Conservation (phyloP, 768 basidiomycete genomes). For the Rhizopogon vinicolor region DNA sequence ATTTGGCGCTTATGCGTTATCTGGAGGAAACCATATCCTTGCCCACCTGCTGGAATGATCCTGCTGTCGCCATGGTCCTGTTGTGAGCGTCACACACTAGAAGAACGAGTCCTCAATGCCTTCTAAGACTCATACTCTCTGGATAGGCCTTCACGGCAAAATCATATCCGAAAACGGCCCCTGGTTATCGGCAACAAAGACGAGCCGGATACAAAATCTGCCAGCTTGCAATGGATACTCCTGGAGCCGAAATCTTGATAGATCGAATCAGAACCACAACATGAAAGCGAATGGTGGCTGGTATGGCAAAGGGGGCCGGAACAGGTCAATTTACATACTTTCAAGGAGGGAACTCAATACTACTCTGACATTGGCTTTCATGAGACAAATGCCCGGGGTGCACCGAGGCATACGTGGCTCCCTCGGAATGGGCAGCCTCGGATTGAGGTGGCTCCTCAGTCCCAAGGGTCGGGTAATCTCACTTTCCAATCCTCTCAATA, state of each 20-base stretch:
- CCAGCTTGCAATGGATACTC: slow-evolving; percentile 30
- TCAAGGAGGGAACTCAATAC: slow-evolving; percentile 27
- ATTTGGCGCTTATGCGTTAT: slow-evolving; percentile 58
- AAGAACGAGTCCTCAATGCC: slow-evolving; percentile 11
- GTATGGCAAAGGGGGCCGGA: slow-evolving; percentile 25
- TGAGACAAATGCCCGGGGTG: slow-evolving; percentile 42
- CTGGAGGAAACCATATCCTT: slow-evolving; percentile 27
- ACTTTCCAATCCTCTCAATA: neutral
- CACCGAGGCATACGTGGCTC: slow-evolving; percentile 35
- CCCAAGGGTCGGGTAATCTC: neutral
- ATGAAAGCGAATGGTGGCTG: slow-evolving; percentile 21
- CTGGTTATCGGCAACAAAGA: slow-evolving; percentile 39
- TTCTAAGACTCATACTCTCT: slow-evolving; percentile 19
- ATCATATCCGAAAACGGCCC: slow-evolving; percentile 33
- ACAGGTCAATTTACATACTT: slow-evolving; percentile 19
- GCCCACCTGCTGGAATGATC: slow-evolving; percentile 14
- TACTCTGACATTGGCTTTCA: slow-evolving; percentile 45
- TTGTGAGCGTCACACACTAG: slow-evolving; percentile 7
- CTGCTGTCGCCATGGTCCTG: slow-evolving; percentile 11
- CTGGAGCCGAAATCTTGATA: slow-evolving; percentile 30
- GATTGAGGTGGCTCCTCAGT: slow-evolving; percentile 17
- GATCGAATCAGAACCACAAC: slow-evolving; percentile 27
- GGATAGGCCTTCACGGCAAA: slow-evolving; percentile 16
- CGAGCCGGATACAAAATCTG: slow-evolving; percentile 38
- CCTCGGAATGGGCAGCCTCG: slow-evolving; percentile 39